Evolutionary conservation across 2,329 filamentous ascomycete species (phyloP).

Genomic region (Arthroderma sp.): DNA sequence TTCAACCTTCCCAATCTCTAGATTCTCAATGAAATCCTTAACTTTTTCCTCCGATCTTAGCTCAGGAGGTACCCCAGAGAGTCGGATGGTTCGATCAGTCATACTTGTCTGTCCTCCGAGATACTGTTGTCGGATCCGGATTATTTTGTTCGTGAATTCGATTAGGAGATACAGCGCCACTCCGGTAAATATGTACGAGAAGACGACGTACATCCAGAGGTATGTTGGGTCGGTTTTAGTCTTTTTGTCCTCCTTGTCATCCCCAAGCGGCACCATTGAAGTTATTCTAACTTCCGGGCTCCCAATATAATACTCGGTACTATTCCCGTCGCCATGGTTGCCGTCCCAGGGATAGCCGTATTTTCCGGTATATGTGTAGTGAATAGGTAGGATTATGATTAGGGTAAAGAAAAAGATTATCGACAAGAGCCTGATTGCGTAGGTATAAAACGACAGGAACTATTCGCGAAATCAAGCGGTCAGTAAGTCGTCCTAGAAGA

Average conservation of each 20-base stretch:
- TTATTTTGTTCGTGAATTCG: conserved; percentile 70
- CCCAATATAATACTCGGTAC: conserved; percentile 20
- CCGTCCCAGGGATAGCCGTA: conserved; percentile 22
- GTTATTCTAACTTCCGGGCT: conserved; percentile 14
- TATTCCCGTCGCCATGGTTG: conserved; percentile 22
- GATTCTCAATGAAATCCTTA: conserved; percentile 70
- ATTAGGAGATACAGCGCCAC: conserved; percentile 74
- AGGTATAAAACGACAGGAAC: conserved; percentile 92
- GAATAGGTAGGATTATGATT: conserved; percentile 72
- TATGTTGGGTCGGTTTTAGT: conserved; percentile 38
- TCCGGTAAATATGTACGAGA: conserved; percentile 81
- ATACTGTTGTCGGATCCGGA: conserved; percentile 76
- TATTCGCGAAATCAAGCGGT: conserved; percentile 15
- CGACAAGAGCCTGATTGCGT: conserved; percentile 73
- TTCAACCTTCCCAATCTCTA: conserved; percentile 82
- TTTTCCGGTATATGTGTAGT: conserved; percentile 49
- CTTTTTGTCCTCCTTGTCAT: conserved; percentile 18
- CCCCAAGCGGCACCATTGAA: conserved; percentile 9
- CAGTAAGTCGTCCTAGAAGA: background rate
- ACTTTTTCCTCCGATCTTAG: conserved; percentile 71
- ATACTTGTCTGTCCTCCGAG: conserved; percentile 89
- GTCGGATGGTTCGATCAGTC: conserved; percentile 81
- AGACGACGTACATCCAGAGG: conserved; percentile 87
- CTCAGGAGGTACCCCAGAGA: conserved; percentile 74
- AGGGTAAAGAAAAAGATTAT: conserved; percentile 71